Percentiles rank a stretch among this genome's conserved stretches.
phyloP scores from a whole-genome alignment of 2,329 filamentous ascomycete species.

The Cadophora gregata region DNA sequence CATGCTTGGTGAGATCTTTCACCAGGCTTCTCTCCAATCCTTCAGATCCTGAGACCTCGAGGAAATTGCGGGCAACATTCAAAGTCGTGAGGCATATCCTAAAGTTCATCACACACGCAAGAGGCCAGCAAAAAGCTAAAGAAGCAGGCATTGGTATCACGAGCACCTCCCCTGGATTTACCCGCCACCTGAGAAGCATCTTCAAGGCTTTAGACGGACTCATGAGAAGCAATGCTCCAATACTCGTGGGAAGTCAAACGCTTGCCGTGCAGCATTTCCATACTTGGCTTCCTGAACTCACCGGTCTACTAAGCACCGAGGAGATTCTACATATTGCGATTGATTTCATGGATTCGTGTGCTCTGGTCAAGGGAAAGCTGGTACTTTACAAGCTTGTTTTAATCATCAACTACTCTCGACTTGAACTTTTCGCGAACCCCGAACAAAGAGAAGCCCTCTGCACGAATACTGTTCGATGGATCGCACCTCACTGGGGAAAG shows the following conservation, averaged over 20 bases:
- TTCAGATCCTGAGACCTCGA: conserved; percentile 80
- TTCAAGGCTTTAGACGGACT: conserved; percentile 89
- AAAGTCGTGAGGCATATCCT: conserved; percentile 94
- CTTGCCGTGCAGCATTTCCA: conserved; percentile 96
- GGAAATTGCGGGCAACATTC: conserved; percentile 87
- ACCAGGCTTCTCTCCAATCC: conserved; percentile 82
- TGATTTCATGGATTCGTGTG: conserved; percentile 92
- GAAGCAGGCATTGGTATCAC: conserved; percentile 87
- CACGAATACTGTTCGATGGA: conserved; percentile 86
- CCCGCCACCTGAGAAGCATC: conserved; percentile 80
- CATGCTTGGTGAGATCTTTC: conserved; percentile 86
- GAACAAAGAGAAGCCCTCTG: conserved; percentile 77
- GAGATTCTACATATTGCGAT: conserved; percentile 92
- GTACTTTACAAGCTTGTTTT: conserved; percentile 90
- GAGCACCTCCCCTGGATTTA: conserved; percentile 74
- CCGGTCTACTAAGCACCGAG: conserved; percentile 74
- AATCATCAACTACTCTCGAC: conserved; percentile 86
- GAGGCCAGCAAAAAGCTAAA: conserved; percentile 85
- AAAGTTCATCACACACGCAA: conserved; percentile 91
- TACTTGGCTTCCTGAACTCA: conserved; percentile 92
- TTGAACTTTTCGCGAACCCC: conserved; percentile 80
- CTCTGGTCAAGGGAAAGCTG: conserved; percentile 85
- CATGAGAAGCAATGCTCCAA: conserved; percentile 86
- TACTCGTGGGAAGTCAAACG: conserved; percentile 92
- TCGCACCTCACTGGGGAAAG: conserved; percentile 91